phyloP scores from a whole-genome alignment of 2,329 filamentous ascomycete species.

The Uncinocarpus reesii region DNA sequence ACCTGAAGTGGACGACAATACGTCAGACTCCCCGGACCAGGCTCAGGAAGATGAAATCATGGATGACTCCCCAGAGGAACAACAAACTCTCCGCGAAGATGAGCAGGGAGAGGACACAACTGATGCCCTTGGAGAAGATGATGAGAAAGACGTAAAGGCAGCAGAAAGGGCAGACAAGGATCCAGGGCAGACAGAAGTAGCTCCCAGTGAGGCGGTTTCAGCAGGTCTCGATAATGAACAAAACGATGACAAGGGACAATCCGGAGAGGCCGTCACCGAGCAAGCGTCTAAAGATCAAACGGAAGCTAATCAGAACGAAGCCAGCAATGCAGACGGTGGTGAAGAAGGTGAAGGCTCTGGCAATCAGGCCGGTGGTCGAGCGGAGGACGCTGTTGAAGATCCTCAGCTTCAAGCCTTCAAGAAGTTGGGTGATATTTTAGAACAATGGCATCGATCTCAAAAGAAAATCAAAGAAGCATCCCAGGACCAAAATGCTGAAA shows the following conservation, averaged over 20 bases:
- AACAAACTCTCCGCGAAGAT: conserved; percentile 41
- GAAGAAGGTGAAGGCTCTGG: conserved; percentile 26
- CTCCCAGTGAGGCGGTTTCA: conserved; percentile 33
- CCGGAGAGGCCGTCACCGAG: conserved; percentile 35
- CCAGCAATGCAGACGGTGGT: conserved; percentile 33
- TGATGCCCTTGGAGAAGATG: conserved; percentile 37
- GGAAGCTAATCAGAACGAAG: conserved; percentile 39
- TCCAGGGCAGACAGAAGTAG: conserved; percentile 46
- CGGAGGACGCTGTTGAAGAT: conserved; percentile 29
- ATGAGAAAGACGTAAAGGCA: conserved; percentile 41
- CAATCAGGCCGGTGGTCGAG: conserved; percentile 26
- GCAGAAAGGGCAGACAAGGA: conserved; percentile 41
- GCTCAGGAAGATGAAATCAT: conserved; percentile 24
- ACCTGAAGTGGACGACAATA: conserved; percentile 20
- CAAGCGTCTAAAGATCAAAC: conserved; percentile 38
- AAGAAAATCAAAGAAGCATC: conserved; percentile 61
- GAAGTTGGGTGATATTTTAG: conserved; percentile 84
- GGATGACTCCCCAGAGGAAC: conserved; percentile 21
- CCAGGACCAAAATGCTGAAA: conserved; percentile 45
- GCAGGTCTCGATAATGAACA: conserved; percentile 34
- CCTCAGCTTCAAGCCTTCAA: conserved; percentile 66
- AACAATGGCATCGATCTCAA: conserved; percentile 85
- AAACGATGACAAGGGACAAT: conserved; percentile 39
- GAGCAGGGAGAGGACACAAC: conserved; percentile 26
- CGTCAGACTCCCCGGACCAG: conserved; percentile 27